These are phyloP conservation scores for Plectosphaerella cucumerina DNA, from an alignment of 2,329 filamentous ascomycete species.

Conservation along the genomic window DNA sequence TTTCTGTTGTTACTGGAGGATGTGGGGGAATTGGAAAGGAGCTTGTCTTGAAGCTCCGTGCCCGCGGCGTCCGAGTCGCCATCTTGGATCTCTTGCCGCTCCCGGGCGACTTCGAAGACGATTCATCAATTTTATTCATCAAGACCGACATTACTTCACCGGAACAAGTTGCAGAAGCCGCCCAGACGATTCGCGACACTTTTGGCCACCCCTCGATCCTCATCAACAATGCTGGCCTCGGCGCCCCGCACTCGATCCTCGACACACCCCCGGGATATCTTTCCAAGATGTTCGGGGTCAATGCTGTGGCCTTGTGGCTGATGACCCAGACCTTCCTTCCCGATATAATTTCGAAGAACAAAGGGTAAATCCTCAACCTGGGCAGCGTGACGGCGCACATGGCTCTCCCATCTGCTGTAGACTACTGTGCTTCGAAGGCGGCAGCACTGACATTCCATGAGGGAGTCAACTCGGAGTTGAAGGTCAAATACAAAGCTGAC, in stretches of 20 bases:
- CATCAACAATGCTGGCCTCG: conserved; percentile 10
- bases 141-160: background rate
- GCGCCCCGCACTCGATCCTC: conserved; percentile 47
- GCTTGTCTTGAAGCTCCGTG: background rate
- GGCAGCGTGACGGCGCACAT: conserved; percentile 51
- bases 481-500: conserved; percentile 45
- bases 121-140: background rate
- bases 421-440: conserved; percentile 54
- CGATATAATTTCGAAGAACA: conserved; percentile 48
- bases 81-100: background rate
- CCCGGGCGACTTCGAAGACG: background rate
- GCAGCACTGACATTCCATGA: conserved; percentile 57
- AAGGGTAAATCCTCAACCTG: conserved; percentile 59
- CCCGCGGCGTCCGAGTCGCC: background rate
- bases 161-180: background rate
- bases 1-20: conserved; percentile 1
- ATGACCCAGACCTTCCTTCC: conserved; percentile 55
- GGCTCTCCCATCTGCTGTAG: conserved; percentile 48
- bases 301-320: conserved; percentile 53
- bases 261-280: conserved; percentile 41
- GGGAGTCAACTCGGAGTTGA: conserved; percentile 41
- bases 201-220: background rate
- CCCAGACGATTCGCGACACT: background rate
- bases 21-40: conserved; percentile 1
- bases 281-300: conserved; percentile 54